Evolutionary conservation across 1,284 basidiomycete species (phyloP).

Genomic region (Testicularia cyperi): DNA sequence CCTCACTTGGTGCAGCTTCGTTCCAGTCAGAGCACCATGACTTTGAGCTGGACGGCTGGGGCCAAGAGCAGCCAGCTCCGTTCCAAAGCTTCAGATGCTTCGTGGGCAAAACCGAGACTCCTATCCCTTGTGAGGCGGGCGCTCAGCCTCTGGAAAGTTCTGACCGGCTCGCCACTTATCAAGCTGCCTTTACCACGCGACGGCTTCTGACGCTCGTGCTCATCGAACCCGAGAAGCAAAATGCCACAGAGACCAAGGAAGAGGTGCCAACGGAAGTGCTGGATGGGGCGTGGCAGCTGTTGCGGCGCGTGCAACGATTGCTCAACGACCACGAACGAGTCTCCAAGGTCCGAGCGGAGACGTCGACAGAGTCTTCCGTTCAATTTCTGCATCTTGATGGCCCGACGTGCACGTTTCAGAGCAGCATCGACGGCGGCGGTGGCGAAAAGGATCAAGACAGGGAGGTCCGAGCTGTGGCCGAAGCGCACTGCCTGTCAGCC

Average conservation of each 20-base stretch:
- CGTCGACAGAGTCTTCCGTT: not conserved
- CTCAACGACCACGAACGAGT: constrained; percentile 31
- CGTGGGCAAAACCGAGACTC: constrained; percentile 8
- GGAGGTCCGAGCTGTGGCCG: constrained; percentile 19
- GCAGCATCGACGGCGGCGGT: constrained; percentile 8
- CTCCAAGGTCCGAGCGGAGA: not conserved
- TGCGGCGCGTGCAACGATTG: constrained; percentile 24
- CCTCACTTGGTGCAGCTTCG: constrained; percentile 8
- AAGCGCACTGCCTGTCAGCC: constrained; percentile 27
- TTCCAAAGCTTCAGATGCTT: constrained; percentile 26
- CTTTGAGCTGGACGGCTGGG: constrained; percentile 43
- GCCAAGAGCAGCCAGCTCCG: constrained; percentile 16
- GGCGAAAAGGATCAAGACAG: constrained; percentile 20
- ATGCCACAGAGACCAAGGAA: too few relatives aligned
- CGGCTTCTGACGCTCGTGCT: constrained; percentile 24
- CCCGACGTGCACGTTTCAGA: constrained; percentile 16
- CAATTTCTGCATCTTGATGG: constrained; percentile 32
- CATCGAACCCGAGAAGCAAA: too few relatives aligned
- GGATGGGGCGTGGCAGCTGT: constrained; percentile 28
- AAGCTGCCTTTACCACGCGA: constrained; percentile 18
- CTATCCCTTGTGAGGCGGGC: constrained; percentile 9
- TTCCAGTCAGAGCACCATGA: constrained; percentile 35
- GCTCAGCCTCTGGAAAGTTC: constrained; percentile 3
- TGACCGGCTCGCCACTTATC: constrained; percentile 5
- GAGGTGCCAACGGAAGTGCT: not conserved